Evolutionary conservation across 257 asterid genomes (phyloP).

Genomic region (Solanum ossicruentum): DNA sequence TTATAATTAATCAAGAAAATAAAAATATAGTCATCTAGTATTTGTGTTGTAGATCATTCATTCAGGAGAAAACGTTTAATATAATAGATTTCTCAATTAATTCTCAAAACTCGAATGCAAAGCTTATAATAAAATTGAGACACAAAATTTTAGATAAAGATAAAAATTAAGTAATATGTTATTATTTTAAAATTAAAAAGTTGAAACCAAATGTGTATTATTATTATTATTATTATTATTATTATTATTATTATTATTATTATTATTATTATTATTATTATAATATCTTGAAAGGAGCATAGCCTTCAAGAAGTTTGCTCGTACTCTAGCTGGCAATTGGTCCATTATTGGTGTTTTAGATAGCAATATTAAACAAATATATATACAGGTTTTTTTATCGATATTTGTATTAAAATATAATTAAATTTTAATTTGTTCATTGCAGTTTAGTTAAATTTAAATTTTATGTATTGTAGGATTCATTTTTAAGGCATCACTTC

Average conservation of each 20-base stretch:
- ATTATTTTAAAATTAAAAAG: neutral
- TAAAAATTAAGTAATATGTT: neutral
- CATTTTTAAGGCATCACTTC: fast-evolving
- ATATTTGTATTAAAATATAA: fast-evolving
- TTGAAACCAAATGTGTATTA: neutral
- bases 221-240: neutral
- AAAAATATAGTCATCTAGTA: neutral
- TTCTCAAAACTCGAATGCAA: neutral
- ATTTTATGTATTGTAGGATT: too few species aligned
- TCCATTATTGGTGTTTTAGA: neutral
- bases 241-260: neutral
- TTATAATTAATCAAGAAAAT: too few species aligned
- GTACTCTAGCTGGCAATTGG: neutral
- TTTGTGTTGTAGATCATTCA: neutral
- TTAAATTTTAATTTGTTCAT: neutral
- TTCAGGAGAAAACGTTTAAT: neutral
- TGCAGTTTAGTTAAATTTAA: too few species aligned
- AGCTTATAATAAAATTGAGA: fast-evolving
- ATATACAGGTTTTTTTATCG: neutral
- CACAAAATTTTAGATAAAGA: neutral
- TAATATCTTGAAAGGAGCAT: neutral
- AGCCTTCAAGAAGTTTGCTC: neutral
- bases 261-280: neutral
- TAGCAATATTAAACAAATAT: neutral
- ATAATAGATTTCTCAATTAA: neutral